Conservation (phyloP, 2,329 filamentous ascomycete species). For the Myriosclerotinia curreyana region DNA sequence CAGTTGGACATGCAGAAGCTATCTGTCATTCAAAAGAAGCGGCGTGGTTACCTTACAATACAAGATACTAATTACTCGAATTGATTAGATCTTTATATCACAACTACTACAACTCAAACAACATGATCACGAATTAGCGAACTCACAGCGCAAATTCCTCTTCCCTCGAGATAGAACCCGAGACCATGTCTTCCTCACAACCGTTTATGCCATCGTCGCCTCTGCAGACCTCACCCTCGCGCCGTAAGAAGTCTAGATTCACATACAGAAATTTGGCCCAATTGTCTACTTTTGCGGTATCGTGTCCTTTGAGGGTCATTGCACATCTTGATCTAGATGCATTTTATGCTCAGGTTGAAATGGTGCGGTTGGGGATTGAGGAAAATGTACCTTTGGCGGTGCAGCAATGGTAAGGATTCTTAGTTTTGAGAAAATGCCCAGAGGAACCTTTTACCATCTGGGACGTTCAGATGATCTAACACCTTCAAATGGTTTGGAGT, state of each 20-base stretch:
- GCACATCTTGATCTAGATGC: conserved; percentile 95
- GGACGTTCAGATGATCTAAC: not conserved
- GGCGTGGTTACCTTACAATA: too few relatives aligned
- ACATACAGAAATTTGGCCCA: conserved; percentile 80
- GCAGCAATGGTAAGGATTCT: conserved; percentile 69
- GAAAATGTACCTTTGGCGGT: conserved; percentile 83
- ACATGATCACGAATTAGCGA: not conserved
- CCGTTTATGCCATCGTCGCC: conserved; percentile 48
- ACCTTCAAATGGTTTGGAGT: too few relatives aligned
- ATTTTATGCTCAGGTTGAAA: conserved; percentile 97
- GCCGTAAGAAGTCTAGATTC: conserved; percentile 61
- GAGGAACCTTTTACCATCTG: not conserved
- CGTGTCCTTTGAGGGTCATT: conserved; percentile 78
- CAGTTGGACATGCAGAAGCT: not conserved
- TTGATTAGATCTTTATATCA: not conserved
- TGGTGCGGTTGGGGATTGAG: conserved; percentile 73
- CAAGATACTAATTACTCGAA: not conserved
- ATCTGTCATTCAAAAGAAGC: not conserved
- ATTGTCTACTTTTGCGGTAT: conserved; percentile 66
- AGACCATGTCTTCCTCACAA: conserved; percentile 47
- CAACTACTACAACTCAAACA: not conserved
- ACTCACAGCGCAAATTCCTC: not conserved
- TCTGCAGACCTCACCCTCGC: conserved; percentile 28
- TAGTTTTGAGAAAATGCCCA: not conserved
- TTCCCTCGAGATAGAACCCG: not conserved